Evolutionary conservation across 768 basidiomycete genomes (phyloP).

Genomic region (Candolleomyces eurysporus): DNA sequence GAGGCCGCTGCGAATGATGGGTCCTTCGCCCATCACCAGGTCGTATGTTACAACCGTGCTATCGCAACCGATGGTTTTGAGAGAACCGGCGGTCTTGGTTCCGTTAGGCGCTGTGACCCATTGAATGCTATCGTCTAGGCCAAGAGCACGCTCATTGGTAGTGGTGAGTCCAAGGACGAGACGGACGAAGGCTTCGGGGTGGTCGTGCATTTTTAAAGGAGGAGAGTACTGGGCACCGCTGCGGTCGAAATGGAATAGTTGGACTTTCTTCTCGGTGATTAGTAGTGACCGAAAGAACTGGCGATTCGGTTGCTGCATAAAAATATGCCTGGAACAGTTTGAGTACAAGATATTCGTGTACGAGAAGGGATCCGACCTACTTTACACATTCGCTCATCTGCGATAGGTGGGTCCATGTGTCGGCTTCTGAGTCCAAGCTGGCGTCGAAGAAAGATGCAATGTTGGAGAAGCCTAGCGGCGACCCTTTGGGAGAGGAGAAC

Average conservation of each 20-base stretch:
- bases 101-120: constrained; percentile 8
- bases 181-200: constrained; percentile 15
- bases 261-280: constrained; percentile 11
- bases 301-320: constrained; percentile 20
- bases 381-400: background rate
- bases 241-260: constrained; percentile 19
- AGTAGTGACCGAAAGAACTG: constrained; percentile 16
- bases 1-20: background rate
- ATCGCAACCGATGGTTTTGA: background rate
- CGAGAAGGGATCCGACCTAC: background rate
- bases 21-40: background rate
- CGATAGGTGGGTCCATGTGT: background rate
- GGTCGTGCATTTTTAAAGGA: constrained; percentile 15
- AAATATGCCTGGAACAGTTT: constrained; percentile 11
- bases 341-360: no score
- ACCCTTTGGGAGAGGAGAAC: background rate
- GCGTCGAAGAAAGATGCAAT: background rate
- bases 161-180: constrained; percentile 19
- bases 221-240: constrained; percentile 12
- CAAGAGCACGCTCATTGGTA: constrained; percentile 13
- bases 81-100: constrained; percentile 4
- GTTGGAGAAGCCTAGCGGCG: background rate
- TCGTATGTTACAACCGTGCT: background rate
- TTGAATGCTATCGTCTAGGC: constrained; percentile 20
- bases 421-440: background rate